Conservation (phyloP, 352 stramenopile genomes). For the Globisporangium paddicum region DNA sequence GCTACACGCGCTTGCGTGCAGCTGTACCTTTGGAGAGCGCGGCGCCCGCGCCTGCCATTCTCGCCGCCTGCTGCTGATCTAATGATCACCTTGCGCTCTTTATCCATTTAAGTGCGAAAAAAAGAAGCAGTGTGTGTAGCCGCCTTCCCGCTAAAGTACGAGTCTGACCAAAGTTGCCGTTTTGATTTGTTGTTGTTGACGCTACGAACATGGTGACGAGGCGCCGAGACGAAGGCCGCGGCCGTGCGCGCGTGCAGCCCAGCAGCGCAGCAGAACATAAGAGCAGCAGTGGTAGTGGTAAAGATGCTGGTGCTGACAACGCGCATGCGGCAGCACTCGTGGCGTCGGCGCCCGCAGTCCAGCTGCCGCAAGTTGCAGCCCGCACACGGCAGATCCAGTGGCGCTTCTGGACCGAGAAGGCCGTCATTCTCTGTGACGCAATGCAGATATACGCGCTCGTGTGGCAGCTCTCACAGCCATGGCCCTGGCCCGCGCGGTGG, state of each 20-base stretch:
- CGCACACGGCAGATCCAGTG: constrained; percentile 22
- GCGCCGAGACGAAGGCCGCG: neutral
- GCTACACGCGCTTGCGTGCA: too few relatives aligned
- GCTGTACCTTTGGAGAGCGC: constrained; percentile 10
- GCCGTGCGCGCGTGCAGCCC: neutral
- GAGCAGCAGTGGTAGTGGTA: neutral
- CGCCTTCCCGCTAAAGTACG: neutral
- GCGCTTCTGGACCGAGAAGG: constrained; percentile 65
- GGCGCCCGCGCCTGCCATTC: neutral
- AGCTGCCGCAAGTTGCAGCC: neutral
- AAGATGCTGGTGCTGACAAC: neutral
- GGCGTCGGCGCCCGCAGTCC: neutral
- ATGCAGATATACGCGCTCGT: constrained; percentile 63
- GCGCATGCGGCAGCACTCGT: neutral
- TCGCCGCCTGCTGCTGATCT: too few relatives aligned
- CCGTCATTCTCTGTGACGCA: constrained; percentile 31
- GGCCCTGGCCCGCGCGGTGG: constrained; percentile 64
- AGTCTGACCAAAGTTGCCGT: neutral
- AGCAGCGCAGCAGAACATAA: neutral
- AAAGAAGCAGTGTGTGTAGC: neutral
- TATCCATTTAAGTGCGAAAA: neutral
- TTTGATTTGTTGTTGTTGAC: neutral
- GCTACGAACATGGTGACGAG: neutral
- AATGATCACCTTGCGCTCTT: neutral
- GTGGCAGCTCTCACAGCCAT: constrained; percentile 76